A percentile compares a stretch with the other conserved stretches of the same genome.
Evolutionary conservation across 1,284 basidiomycete species (phyloP).

Genomic region (Leccinum pachyderme): DNA sequence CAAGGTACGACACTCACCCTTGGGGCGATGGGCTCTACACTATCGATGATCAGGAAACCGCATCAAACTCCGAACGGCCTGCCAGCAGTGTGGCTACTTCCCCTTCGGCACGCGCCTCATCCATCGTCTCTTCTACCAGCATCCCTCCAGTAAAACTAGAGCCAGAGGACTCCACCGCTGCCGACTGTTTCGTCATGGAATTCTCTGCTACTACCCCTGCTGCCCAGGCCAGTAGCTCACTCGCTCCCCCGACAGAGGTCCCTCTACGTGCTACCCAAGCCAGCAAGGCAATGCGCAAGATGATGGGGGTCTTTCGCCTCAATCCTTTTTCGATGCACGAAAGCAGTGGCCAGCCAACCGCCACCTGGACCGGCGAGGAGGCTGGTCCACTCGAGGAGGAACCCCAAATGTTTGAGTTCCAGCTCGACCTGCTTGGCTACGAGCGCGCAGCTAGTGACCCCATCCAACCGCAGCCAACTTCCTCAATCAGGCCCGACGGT

Average conservation of each 20-base stretch:
- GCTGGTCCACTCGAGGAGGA: constrained; percentile 56
- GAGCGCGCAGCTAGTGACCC: constrained; percentile 22
- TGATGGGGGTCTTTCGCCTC: constrained; percentile 75
- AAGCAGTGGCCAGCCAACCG: constrained; percentile 38
- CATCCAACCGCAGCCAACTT: constrained; percentile 14
- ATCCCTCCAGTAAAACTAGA: constrained; percentile 32
- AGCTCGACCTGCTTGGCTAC: constrained; percentile 42
- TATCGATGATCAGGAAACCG: constrained; percentile 32
- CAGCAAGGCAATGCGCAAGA: constrained; percentile 58
- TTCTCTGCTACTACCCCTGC: constrained; percentile 33
- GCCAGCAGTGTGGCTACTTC: constrained; percentile 35
- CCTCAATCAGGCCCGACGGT: constrained; percentile 13
- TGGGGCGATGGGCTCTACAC: constrained; percentile 36
- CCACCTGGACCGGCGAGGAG: constrained; percentile 43
- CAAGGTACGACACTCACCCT: constrained; percentile 26
- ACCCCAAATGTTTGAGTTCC: constrained; percentile 61
- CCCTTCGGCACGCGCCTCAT: constrained; percentile 37
- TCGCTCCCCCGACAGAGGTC: constrained; percentile 59
- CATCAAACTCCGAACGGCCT: constrained; percentile 36
- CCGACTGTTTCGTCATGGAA: constrained; percentile 39
- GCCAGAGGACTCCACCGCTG: constrained; percentile 25
- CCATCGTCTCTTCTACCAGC: constrained; percentile 30
- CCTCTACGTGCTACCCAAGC: constrained; percentile 73
- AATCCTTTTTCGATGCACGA: constrained; percentile 73
- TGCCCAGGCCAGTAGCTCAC: constrained; percentile 35